A percentile compares a stretch with the other conserved stretches of the same genome.
These are phyloP conservation scores for Neobulgaria alba DNA, from an alignment of 2,329 filamentous ascomycete species.

Conservation along the genomic window DNA sequence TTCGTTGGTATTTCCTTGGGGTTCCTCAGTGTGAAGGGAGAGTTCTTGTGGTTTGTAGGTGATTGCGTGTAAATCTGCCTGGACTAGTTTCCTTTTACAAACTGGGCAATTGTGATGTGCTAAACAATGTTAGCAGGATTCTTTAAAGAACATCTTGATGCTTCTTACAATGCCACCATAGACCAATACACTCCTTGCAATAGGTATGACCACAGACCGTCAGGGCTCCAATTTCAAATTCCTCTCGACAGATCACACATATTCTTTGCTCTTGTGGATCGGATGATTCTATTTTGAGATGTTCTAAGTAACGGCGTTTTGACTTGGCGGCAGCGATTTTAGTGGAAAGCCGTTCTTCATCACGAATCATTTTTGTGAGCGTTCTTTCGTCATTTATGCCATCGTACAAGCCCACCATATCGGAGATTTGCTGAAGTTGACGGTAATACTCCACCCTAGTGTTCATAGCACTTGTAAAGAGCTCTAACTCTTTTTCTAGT, in stretches of 20 bases:
- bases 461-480: constrained; percentile 75
- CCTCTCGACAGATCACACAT: constrained; percentile 78
- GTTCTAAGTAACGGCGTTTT: constrained; percentile 64
- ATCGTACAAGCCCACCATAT: constrained; percentile 71
- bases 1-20: constrained; percentile 26
- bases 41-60: constrained; percentile 71
- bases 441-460: constrained; percentile 80
- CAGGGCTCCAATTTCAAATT: constrained; percentile 69
- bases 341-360: constrained; percentile 46
- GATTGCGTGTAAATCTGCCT: constrained; percentile 73
- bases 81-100: constrained; percentile 64
- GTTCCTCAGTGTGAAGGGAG: constrained; percentile 53
- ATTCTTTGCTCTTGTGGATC: constrained; percentile 55
- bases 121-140: background rate
- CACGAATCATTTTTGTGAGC: constrained; percentile 42
- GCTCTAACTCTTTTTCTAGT: constrained; percentile 63
- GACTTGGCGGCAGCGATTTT: constrained; percentile 57
- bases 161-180: constrained; percentile 55
- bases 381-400: constrained; percentile 32
- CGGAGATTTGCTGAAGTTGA: constrained; percentile 84
- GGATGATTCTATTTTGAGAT: constrained; percentile 30
- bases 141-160: background rate
- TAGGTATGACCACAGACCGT: constrained; percentile 90
- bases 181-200: constrained; percentile 75
- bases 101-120: constrained; percentile 70